These are phyloP conservation scores for Aspergillus pseudoterreus DNA, from an alignment of 2,329 filamentous ascomycete species.

Conservation along the genomic window DNA sequence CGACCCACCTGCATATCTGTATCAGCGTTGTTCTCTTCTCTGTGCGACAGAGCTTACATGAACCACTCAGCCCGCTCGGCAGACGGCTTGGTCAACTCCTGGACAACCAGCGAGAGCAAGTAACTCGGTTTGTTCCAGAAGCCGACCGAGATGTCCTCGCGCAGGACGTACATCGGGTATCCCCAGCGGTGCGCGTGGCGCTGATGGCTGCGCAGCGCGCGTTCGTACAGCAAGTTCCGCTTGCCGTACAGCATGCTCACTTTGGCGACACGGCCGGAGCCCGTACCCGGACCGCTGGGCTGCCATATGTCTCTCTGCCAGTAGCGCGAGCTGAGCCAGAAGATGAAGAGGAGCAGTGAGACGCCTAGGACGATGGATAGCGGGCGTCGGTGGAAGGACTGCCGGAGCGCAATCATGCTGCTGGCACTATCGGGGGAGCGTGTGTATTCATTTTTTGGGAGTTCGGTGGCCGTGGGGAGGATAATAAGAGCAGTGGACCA, in stretches of 20 bases:
- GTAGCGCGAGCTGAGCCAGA: background rate
- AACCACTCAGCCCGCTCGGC: slow-evolving; percentile 33
- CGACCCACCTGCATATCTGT: slow-evolving; percentile 25
- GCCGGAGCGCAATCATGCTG: background rate
- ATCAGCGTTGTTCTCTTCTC: background rate
- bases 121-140: slow-evolving; percentile 35
- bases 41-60: slow-evolving; percentile 21
- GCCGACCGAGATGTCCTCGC: slow-evolving; percentile 28
- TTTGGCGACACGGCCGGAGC: slow-evolving; percentile 21
- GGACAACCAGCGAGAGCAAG: slow-evolving; percentile 26
- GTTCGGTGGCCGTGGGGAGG: background rate
- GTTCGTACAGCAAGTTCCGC: slow-evolving; percentile 30
- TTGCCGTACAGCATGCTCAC: slow-evolving; percentile 34
- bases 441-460: background rate
- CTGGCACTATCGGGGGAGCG: background rate
- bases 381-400: background rate
- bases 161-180: slow-evolving; percentile 34
- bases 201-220: slow-evolving; percentile 33
- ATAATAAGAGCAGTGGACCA: background rate
- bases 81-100: slow-evolving; percentile 30
- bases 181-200: slow-evolving; percentile 31
- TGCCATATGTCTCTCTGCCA: background rate
- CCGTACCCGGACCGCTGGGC: background rate
- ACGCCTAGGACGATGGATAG: background rate
- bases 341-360: background rate